These are phyloP conservation scores for Taphrina betulina DNA, from an alignment of 1,139 yeast species.

Conservation along the genomic window DNA sequence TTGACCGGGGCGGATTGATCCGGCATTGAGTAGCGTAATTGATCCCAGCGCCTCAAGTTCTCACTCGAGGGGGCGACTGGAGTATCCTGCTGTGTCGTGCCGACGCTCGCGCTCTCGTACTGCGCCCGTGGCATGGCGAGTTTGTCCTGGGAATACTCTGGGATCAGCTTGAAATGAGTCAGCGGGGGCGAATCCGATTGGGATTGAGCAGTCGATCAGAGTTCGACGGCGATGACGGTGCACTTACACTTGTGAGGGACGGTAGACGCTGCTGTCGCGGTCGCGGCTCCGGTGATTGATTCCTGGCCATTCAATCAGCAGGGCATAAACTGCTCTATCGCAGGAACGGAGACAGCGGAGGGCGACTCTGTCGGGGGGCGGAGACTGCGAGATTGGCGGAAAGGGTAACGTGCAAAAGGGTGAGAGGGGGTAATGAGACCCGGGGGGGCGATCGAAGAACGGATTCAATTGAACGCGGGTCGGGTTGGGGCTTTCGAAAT, in stretches of 20 bases:
- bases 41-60: neutral
- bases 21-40: neutral
- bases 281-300: constrained; percentile 19
- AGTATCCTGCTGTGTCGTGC: neutral
- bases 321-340: no score
- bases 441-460: no score
- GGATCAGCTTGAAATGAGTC: constrained; percentile 9
- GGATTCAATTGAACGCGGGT: no score
- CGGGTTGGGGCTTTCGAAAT: no score
- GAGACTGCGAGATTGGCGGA: no score
- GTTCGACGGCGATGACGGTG: neutral
- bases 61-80: neutral
- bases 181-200: no score
- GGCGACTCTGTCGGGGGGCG: no score
- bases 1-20: neutral
- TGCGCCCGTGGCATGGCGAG: constrained; percentile 2
- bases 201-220: no score
- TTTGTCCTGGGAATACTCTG: constrained; percentile 14
- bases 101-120: no score
- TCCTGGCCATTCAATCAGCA: constrained; percentile 1
- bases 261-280: constrained; percentile 14
- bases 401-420: no score
- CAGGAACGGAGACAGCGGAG: no score
- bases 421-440: no score
- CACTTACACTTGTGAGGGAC: constrained; percentile 20